Conservation (phyloP, 306 rosid species). For the Herpetospermum pedunculosum region DNA sequence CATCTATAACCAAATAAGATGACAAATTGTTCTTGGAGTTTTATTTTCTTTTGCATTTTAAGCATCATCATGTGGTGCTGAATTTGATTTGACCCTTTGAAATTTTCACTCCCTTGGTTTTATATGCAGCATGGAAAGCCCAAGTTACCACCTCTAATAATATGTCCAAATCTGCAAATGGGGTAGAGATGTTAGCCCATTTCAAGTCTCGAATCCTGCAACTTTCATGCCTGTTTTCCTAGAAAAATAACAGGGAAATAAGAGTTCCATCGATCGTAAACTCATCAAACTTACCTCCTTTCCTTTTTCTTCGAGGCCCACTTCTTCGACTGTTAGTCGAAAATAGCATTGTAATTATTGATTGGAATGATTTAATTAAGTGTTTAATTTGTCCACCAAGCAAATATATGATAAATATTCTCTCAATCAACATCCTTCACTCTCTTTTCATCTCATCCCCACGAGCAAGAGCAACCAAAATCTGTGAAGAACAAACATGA, state of each 20-base stretch:
- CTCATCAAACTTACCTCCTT: not conserved
- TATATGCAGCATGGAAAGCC: not conserved
- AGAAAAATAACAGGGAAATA: not conserved
- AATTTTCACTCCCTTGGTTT: not conserved
- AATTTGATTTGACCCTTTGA: not conserved
- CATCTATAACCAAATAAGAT: not conserved
- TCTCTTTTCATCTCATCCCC: not conserved
- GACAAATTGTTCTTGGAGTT: not conserved
- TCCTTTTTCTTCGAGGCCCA: not conserved
- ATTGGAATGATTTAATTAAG: not conserved
- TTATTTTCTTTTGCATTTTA: not conserved
- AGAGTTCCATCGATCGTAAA: slow-evolving; percentile 1
- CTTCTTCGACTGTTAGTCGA: not conserved
- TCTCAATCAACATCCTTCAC: slow-evolving; percentile 3
- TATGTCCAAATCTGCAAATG: slow-evolving; percentile 10
- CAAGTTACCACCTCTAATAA: not conserved
- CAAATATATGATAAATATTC: not conserved
- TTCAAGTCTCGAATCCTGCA: slow-evolving; percentile 6
- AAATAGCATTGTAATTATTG: not conserved
- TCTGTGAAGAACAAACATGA: not conserved
- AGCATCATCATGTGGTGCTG: not conserved
- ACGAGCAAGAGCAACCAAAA: not conserved
- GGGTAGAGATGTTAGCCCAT: slow-evolving; percentile 6
- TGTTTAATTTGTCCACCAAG: slow-evolving; percentile 13
- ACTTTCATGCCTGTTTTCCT: not conserved